phyloP scores from a whole-genome alignment of 768 basidiomycete genomes.

The Xanthoconium purpureum region DNA sequence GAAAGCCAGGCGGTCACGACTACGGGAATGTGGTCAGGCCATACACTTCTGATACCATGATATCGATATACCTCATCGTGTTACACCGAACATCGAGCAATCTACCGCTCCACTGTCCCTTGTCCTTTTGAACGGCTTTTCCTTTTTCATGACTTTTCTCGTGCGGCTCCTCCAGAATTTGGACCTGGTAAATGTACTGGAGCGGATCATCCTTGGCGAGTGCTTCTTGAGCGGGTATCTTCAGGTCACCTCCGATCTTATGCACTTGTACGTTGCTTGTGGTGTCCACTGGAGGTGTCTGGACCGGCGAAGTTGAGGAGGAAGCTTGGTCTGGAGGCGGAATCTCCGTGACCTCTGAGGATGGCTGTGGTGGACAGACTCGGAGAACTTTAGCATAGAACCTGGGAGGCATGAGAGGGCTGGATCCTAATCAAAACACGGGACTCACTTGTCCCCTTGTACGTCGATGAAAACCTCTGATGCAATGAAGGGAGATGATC shows the following conservation, averaged over 20 bases:
- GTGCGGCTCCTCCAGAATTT: constrained; percentile 75
- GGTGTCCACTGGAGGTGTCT: constrained; percentile 39
- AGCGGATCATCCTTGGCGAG: constrained; percentile 71
- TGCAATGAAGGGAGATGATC: constrained; percentile 14
- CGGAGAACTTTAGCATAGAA: constrained; percentile 80
- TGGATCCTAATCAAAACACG: neutral
- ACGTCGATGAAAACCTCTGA: constrained; percentile 88
- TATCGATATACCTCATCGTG: constrained; percentile 67
- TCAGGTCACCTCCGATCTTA: constrained; percentile 75
- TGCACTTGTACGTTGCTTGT: constrained; percentile 59
- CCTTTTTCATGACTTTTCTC: constrained; percentile 64
- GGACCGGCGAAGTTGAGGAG: constrained; percentile 47
- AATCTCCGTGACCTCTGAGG: constrained; percentile 39
- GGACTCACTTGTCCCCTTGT: constrained; percentile 76
- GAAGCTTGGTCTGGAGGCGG: constrained; percentile 25
- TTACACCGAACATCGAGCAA: constrained; percentile 80
- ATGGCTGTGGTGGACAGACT: constrained; percentile 67
- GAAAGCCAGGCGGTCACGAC: constrained; percentile 93
- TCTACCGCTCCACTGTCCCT: constrained; percentile 67
- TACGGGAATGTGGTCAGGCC: constrained; percentile 30
- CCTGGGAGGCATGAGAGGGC: constrained; percentile 39
- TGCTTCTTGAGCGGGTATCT: constrained; percentile 67
- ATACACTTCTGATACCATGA: neutral
- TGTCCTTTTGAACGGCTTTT: constrained; percentile 53
- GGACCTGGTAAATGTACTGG: constrained; percentile 84